Percentiles rank a stretch among this genome's conserved stretches.
These are phyloP conservation scores for Populus hybrid DNA, from an alignment of 441 rosid genomes.

Conservation along the genomic window DNA sequence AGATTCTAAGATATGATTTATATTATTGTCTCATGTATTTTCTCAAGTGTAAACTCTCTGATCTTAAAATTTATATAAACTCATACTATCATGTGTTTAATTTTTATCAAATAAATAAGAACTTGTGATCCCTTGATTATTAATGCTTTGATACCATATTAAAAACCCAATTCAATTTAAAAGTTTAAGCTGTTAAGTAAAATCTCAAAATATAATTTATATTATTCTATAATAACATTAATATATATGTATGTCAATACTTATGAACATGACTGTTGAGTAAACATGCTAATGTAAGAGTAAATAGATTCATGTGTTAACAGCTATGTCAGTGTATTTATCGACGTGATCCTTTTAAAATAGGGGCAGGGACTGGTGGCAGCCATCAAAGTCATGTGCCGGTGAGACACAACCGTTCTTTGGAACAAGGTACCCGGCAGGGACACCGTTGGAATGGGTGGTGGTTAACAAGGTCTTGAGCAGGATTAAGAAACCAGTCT, in stretches of 20 bases:
- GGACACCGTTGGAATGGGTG: constrained; percentile 53
- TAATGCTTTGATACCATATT: accelerated
- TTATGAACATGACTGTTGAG: too few species aligned
- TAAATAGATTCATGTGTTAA: too few species aligned
- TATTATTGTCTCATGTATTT: too few species aligned
- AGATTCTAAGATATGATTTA: too few species aligned
- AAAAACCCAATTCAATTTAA: accelerated
- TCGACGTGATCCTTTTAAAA: neutral
- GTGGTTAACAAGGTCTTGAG: constrained; percentile 53
- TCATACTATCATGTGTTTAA: accelerated
- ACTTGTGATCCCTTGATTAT: accelerated
- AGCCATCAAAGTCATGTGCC: constrained; percentile 51
- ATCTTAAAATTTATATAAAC: accelerated
- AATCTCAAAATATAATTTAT: too few species aligned
- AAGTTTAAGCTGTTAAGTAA: accelerated
- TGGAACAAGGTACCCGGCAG: constrained; percentile 66
- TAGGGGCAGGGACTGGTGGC: constrained; percentile 69
- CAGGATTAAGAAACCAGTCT: constrained; percentile 29
- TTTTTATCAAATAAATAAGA: too few species aligned
- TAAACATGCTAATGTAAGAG: too few species aligned
- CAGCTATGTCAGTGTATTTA: too few species aligned
- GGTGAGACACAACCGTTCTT: constrained; percentile 57
- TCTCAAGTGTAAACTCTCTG: too few species aligned
- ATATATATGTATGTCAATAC: accelerated
- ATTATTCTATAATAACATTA: too few species aligned